Conservation (phyloP, 1,284 basidiomycete species). For the Rhodotorula sp. region DNA sequence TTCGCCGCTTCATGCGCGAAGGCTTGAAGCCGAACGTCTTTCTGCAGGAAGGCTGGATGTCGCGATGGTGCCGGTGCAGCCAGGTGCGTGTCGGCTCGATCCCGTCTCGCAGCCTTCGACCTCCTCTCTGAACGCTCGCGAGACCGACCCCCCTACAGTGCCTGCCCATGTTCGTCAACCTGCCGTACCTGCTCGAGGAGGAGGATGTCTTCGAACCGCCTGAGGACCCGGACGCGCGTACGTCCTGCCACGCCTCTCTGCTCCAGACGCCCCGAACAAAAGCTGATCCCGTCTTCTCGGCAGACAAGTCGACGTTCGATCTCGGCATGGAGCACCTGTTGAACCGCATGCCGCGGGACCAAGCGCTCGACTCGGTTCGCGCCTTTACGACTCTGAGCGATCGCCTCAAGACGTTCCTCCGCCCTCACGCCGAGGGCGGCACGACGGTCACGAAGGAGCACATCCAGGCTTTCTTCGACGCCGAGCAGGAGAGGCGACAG, state of each 20-base stretch:
- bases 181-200: slow-evolving; percentile 50
- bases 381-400: slow-evolving; percentile 50
- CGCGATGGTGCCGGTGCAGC: slow-evolving; percentile 49
- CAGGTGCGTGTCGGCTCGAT: slow-evolving; percentile 32
- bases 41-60: slow-evolving; percentile 49
- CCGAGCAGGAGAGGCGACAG: slow-evolving; percentile 22
- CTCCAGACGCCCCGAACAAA: background rate
- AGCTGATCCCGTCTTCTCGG: slow-evolving; percentile 5
- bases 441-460: slow-evolving; percentile 49
- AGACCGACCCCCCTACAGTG: slow-evolving; percentile 35
- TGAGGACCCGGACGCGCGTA: slow-evolving; percentile 41
- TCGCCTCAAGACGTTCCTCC: slow-evolving; percentile 50
- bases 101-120: background rate
- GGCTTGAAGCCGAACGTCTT: slow-evolving; percentile 46
- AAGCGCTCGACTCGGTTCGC: slow-evolving; percentile 51
- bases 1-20: background rate
- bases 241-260: slow-evolving; percentile 1
- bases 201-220: slow-evolving; percentile 52
- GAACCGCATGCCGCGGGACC: slow-evolving; percentile 49
- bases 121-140: background rate
- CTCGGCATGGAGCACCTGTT: slow-evolving; percentile 50
- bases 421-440: slow-evolving; percentile 50
- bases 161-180: slow-evolving; percentile 33
- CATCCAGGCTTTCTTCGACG: slow-evolving; percentile 50
- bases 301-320: slow-evolving; percentile 50